phyloP scores from a whole-genome alignment of 495 filamentous ascomycete genomes.

The Clavariopsis aquatica region DNA sequence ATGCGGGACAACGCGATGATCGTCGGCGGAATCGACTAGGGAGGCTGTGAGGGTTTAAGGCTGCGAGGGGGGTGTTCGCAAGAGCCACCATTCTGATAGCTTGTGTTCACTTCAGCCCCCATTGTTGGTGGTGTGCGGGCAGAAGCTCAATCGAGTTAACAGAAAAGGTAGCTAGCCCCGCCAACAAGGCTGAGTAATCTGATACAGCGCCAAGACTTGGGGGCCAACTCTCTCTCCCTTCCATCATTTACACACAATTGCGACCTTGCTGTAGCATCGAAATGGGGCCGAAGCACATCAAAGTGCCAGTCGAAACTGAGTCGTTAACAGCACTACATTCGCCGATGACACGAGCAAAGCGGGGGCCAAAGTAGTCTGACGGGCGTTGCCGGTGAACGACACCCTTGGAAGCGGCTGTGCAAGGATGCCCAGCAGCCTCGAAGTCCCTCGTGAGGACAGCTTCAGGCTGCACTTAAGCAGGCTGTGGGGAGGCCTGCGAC shows the following conservation, averaged over 20 bases:
- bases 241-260: background rate
- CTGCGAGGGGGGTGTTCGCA: conserved; percentile 13
- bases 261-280: background rate
- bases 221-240: background rate
- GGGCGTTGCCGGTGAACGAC: conserved; percentile 8
- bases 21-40: conserved; percentile 10
- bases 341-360: background rate
- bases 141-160: background rate
- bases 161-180: background rate
- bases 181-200: conserved; percentile 10
- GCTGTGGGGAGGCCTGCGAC: conserved; percentile 31
- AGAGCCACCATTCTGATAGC: conserved; percentile 3
- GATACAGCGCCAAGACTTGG: background rate
- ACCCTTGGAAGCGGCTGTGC: conserved; percentile 14
- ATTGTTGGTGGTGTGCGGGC: conserved; percentile 13
- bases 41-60: conserved; percentile 18
- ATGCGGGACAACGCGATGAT: background rate
- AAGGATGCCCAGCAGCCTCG: conserved; percentile 12
- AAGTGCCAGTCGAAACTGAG: background rate
- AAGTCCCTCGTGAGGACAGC: background rate
- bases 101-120: conserved; percentile 29
- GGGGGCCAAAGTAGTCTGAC: conserved; percentile 6
- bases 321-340: background rate
- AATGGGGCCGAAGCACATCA: background rate
- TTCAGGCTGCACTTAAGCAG: conserved; percentile 19